Base-by-base conservation (phyloP, 2,329 filamentous ascomycete genomes). In the Aspergillus phoenicis region DNA sequence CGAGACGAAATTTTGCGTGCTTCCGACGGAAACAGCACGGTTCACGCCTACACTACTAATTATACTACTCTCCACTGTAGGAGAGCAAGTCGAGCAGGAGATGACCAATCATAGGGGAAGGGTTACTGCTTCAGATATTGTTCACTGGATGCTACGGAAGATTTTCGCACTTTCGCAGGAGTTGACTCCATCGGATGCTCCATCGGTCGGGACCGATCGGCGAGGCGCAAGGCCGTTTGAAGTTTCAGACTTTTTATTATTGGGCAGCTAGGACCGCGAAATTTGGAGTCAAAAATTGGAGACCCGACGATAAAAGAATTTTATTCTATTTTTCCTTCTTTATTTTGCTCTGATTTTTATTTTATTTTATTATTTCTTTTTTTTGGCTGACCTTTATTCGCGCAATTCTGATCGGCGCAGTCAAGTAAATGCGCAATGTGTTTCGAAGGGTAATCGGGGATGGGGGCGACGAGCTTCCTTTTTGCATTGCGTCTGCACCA, bases 141-240 rank as follows among this genome's bases (percentile, higher is more conserved):
- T 39, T 51, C 8, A 51, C 41, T 36, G 30, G 43, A 36, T 17
- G 47, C 47, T 51, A 51, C 47, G 47, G 47, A 51, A 51, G 47
- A 30, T 30, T 51, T 30, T 51, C 47, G 53, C 30, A 58, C 10
- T 36, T 36, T 36, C 33, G 33, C 33, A 36, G 33, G 33, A 36
- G 53, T 30, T 48, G 55, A 53, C 57, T 58, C 58, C 62, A 58
- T 66, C 62, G 61, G 63, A 63, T 56, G 47, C 43, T 58, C 62
- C 60, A 64, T 68, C 66, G 63, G 66, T 64, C 63, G 66, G 66
- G 28, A 58, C 66, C 63, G 66, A 66, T 67, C 64, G 63, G 65
- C 59, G 54, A 38, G 60, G 56, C 57, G 58, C 57, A 52, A 60
- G 11, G 57, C 59, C 57, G 52, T 38, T 62, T 33, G 28, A 45